Evolutionary conservation across 2,329 filamentous ascomycete genomes (phyloP), one percentile per base, ranked within the genome.

Genomic region (Trichophaea hybrida): DNA sequence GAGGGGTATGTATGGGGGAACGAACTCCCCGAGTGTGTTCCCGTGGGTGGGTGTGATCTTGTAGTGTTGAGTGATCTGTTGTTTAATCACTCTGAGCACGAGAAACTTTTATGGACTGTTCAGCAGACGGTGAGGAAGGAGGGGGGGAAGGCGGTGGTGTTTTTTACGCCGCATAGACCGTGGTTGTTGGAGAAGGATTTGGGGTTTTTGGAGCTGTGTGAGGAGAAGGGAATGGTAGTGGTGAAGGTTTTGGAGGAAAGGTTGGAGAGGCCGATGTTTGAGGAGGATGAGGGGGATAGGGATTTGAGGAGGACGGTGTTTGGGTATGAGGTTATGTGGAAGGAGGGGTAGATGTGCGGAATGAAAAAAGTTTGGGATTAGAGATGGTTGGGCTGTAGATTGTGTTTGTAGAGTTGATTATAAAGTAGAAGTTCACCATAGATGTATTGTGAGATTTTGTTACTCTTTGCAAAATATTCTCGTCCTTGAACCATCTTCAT

Each of bases 161-260:
- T 96, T 72, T 97, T 96, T 74, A 94, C 90, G 0, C 90, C 88
- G 17, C 95, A 97, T 73, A 78, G 93, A 64, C 90, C 91, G 1
- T 96, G 90, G 90, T 75, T 96, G 69, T 77, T 86, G 68, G 79
- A 89, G 64, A 86, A 88, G 72, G 93, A 95, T 69, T 76, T 94
- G 70, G 80, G 79, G 3, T 96, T 96, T 74, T 96, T 96, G 70
- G 85, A 89, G 53, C 69, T 89, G 59, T 86, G 84, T 4, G 76
- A 80, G 61, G 79, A 80, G 55, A 77, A 76, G 53, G 89, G 88
- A 0, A 86, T 96, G 62, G 73, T 73, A 13, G 89, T 95, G 2
- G 83, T 84, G 64, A 88, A 91, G 75, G 77, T 94, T 37, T 75
- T 90, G 52, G 88, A 96, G 73, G 81, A 84, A 71, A 80, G 84